Evolutionary conservation across 2,329 filamentous ascomycete genomes (phyloP), one percentile per base, ranked within the genome.

Genomic region (Colletotrichum sp.): DNA sequence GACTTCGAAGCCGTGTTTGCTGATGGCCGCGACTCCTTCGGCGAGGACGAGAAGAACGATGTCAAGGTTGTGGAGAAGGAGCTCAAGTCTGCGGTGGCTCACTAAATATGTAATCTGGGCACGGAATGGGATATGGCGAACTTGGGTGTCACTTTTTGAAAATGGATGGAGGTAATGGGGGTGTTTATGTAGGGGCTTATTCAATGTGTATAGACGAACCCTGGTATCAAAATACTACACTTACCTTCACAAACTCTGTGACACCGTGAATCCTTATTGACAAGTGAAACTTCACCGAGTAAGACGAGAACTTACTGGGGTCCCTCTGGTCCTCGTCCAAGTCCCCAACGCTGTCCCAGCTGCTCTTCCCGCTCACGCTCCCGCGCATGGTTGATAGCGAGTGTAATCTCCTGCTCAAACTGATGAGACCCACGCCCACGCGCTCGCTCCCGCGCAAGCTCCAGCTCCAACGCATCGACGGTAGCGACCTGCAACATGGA

Each of bases 1-100:
- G 88, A 91, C 67, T 91, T 91, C 77, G 88, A 91, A 22, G 86
- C 88, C 78, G 86, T 91, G n/a, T 91, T 91, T 76, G 75, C 71
- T 5, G 67, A 71, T 3, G 76, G 76, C 10, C 75, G 76, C 12
- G 76, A 78, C 39, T 74, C 72, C 9, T 77, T 67, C n/a, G 75
- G 75, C 30, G 28, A 25, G 7, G 27, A 61, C 34, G 30, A 48
- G 27, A 70, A 76, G 74, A 30, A 36, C n/a, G 56, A 68, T 5
- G 74, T 62, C 36, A 70, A 65, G n/a, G 71, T 70, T 3, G 61
- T 76, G 6, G 71, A 75, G 74, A 66, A 75, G 62, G 71, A 76
- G 71, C 61, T 76, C n/a, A 30, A 70, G 66, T 48, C 39, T 3
- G 74, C 74, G 30, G 25, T 55, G 39, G 48, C 74, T 30, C 65